Evolutionary conservation across 805 yeast genomes (phyloP), one percentile per base, ranked within the genome.

Genomic region (Helenozyma baotianmanensis): DNA sequence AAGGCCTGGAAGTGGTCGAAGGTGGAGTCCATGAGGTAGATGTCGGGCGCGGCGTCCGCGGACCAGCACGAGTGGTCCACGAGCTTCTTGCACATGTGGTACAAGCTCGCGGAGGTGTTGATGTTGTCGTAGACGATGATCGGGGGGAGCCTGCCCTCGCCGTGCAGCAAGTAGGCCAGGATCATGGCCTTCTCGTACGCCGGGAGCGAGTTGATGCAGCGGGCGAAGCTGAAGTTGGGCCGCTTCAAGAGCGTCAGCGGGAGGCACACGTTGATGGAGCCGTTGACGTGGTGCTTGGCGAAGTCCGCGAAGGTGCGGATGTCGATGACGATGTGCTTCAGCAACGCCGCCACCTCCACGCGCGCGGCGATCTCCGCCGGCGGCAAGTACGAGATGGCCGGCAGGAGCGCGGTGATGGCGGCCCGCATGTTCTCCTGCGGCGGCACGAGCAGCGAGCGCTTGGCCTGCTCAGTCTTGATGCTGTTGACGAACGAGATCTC

Each of bases 161-260:
- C 19, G 35, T 36, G 36, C 25, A 35, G 30, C 24, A 72, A 40
- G 40, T 64, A 71, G 16, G 49, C 45, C 14, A 61, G 50, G 32
- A 78, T 60, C 9, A 69, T 47, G 2, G 45, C 32, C 40, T 68
- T 72, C 36, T 80, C 88, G 35, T 62, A 60, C 4, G 58, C 45
- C 0, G 85, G 76, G 30, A 82, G 57, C 19, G 84, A 78, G 31
- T 72, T 75, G 15, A 82, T 59, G 45, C 86, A 78, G 49, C 78
- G 70, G 29, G 61, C 62, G 35, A 89, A 62, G 3, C 78, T 77
- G 48, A 84, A 89, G 33, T 80, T 81, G 21, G 78, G 64, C 43
- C 97, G 72, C 53, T 80, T 83, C 42, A 89, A 62, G 25, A 89
- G 64, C 0, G 97, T 89, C n/a, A 95, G 82, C 2, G 97, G 97